Conservation (phyloP, 495 filamentous ascomycete genomes). For the Penicillium longicatenatum region DNA sequence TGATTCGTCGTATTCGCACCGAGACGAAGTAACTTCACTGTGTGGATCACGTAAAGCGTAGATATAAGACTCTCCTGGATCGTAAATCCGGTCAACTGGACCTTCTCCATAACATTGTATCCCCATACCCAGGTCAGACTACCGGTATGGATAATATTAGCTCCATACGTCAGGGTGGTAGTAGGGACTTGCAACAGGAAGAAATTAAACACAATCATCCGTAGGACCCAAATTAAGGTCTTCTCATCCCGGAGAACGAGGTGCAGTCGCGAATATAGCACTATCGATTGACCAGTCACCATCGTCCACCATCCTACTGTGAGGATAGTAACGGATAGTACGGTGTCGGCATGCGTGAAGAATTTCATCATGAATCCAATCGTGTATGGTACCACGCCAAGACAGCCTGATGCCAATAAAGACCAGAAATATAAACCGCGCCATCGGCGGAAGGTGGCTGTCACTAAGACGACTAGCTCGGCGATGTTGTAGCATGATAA, state of each 20-base stretch:
- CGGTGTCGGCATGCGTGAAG: conserved; percentile 38
- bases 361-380: conserved; percentile 56
- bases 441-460: conserved; percentile 54
- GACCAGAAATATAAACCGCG: conserved; percentile 58
- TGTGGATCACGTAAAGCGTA: conserved; percentile 58
- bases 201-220: conserved; percentile 47
- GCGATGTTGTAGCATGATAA: conserved; percentile 53
- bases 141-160: conserved; percentile 38
- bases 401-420: conserved; percentile 44
- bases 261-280: conserved; percentile 54
- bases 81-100: conserved; percentile 58
- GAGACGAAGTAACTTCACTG: conserved; percentile 50
- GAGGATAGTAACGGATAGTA: conserved; percentile 46
- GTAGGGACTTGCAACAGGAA: conserved; percentile 52
- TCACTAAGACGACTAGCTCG: conserved; percentile 51
- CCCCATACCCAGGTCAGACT: conserved; percentile 36
- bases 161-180: conserved; percentile 51
- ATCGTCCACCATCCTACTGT: conserved; percentile 56
- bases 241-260: conserved; percentile 49
- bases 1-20: conserved; percentile 34
- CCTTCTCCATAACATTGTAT: conserved; percentile 58
- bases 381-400: conserved; percentile 51
- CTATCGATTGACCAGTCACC: conserved; percentile 55
- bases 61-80: conserved; percentile 61
- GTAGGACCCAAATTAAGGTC: conserved; percentile 41